Evolutionary conservation across 2,329 filamentous ascomycete species (phyloP), one percentile per base, ranked within the genome.

Genomic region (Aureobasidium pullulans): DNA sequence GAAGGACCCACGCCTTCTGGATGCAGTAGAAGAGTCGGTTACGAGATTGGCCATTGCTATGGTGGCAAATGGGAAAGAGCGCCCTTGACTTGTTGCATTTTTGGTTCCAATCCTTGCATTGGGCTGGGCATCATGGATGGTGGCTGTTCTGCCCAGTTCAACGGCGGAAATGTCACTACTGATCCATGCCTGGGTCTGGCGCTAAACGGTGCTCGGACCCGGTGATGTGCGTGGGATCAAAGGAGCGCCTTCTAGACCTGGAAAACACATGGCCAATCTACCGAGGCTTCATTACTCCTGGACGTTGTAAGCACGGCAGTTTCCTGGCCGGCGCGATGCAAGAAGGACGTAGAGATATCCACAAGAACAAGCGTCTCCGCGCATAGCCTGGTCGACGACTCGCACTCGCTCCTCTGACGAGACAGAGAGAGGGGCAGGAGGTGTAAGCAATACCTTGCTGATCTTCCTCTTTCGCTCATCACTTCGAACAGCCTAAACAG

Each of bases 21-120:
- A 57, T 57, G 54, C 54, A 57, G 43, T 47, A 57, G 54, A 57
- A 57, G 54, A 57, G 54, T 57, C 54, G 54, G 54, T 48, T 48
- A 40, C 54, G 54, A 57, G 54, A 57, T 57, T 57, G 54, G 43
- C 54, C 54, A 48, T 57, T 31, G 36, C 43, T 32, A 31, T 32
- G 28, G 54, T 57, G 54, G 54, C 54, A 48, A 57, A 57, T 57
- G 52, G 39, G 28, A 36, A 23, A 46, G 28, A 37, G 52, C 40
- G 42, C 54, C 43, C 43, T 48, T 32, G 28, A 47, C 13, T 48
- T 57, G 54, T 40, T 39, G 43, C 54, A 57, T 57, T 57, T 57
- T 48, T 57, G 42, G 54, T 48, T 57, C 50, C 54, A 57, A 57
- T 57, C 54, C 54, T 57, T 57, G 54, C 43, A 57, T 57, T 42